Evolutionary conservation across 2,329 filamentous ascomycete species (phyloP).

Genomic region (Plectosphaerella sp.): DNA sequence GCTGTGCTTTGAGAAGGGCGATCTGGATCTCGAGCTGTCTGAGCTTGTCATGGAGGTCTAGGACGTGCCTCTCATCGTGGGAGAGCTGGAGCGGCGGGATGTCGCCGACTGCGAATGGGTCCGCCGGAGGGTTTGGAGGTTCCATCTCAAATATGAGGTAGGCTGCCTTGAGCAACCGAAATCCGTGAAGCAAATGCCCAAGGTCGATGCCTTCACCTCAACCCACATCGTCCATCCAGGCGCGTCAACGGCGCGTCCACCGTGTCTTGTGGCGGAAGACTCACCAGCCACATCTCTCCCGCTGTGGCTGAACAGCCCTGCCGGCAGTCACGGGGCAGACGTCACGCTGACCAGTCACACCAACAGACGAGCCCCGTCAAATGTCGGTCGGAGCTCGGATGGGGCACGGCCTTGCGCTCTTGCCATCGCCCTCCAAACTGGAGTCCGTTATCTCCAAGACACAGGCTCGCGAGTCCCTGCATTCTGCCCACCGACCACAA

Average conservation of each 20-base stretch:
- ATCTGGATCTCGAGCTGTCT: conserved; percentile 70
- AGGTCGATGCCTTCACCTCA: neutral
- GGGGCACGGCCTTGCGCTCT: neutral
- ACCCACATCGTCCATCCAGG: too few species aligned
- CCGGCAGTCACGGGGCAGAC: conserved; percentile 10
- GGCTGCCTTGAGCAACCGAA: neutral
- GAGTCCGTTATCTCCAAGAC: too few species aligned
- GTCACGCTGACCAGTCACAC: conserved; percentile 22
- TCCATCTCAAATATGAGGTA: neutral
- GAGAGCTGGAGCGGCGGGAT: conserved; percentile 50
- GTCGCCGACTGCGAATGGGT: neutral
- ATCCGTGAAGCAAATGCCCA: neutral
- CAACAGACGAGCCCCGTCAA: conserved; percentile 7
- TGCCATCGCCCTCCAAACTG: too few species aligned
- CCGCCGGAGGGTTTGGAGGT: too few species aligned
- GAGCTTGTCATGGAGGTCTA: conserved; percentile 67
- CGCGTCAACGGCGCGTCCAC: too few species aligned
- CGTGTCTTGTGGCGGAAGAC: too few species aligned
- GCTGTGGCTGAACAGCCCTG: too few species aligned
- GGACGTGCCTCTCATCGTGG: conserved; percentile 58
- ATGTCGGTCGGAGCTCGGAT: neutral
- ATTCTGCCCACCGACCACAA: too few species aligned
- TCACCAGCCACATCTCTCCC: too few species aligned
- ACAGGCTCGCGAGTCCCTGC: too few species aligned
- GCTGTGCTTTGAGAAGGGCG: conserved; percentile 55